Evolutionary conservation across 148 eudicot species (phyloP).

Genomic region (Mesembryanthemum crystallinum): DNA sequence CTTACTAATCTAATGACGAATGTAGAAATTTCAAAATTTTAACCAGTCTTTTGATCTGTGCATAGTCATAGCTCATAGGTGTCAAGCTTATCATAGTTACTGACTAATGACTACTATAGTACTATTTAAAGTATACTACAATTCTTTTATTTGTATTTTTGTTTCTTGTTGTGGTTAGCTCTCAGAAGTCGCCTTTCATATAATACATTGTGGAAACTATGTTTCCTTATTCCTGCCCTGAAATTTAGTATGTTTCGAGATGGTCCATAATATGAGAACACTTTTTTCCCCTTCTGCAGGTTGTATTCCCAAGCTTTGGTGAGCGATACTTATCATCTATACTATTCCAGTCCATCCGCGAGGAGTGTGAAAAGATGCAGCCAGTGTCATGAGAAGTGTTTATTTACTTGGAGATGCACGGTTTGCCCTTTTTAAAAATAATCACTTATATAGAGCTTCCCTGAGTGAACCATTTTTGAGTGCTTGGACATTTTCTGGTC

Average conservation of each 20-base stretch:
- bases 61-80: no score
- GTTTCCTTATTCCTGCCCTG: not conserved
- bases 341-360: conserved; percentile 63
- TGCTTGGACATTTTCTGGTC: not conserved
- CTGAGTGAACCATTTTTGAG: not conserved
- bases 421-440: not conserved
- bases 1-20: no score
- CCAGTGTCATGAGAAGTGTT: conserved; percentile 36
- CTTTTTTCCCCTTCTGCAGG: conserved; percentile 33
- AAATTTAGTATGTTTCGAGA: not conserved
- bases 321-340: conserved; percentile 65
- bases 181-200: not conserved
- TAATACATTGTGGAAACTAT: no score
- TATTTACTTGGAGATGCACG: not conserved
- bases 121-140: no score
- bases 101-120: no score
- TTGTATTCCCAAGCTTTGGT: conserved; percentile 76
- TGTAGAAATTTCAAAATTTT: no score
- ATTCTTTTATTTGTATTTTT: no score
- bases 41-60: no score
- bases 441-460: not conserved
- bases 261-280: not conserved
- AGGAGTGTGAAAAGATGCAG: conserved; percentile 66
- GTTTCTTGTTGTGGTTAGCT: not conserved
- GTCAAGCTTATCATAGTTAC: no score